Conservation (phyloP, 371 early-diverging fungal genomes). For the Mucor piriformis region DNA sequence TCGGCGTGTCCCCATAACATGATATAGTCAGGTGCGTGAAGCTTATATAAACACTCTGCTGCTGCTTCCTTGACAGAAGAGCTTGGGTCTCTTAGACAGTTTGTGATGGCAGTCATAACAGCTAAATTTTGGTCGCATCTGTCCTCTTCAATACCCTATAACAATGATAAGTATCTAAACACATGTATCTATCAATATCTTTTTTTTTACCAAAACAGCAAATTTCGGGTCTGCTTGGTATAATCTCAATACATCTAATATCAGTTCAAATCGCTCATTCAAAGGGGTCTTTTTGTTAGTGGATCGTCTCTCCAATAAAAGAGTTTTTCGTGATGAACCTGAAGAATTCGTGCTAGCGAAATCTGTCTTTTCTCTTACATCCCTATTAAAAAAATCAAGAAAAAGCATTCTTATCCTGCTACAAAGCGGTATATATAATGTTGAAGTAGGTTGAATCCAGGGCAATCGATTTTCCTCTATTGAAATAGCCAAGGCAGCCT, state of each 20-base stretch:
- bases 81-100: constrained; percentile 60
- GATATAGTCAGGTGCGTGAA: constrained; percentile 57
- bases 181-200: not conserved
- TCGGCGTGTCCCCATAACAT: constrained; percentile 58
- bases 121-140: constrained; percentile 59
- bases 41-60: constrained; percentile 63
- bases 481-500: constrained; percentile 67
- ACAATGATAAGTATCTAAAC: not conserved
- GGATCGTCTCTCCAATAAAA: constrained; percentile 19
- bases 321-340: constrained; percentile 12
- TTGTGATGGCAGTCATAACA: constrained; percentile 61
- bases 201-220: constrained; percentile 58
- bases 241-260: constrained; percentile 66
- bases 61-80: constrained; percentile 62
- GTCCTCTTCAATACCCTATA: constrained; percentile 24
- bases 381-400: constrained; percentile 46
- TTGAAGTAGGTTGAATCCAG: constrained; percentile 67
- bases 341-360: not conserved
- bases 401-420: constrained; percentile 65
- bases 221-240: constrained; percentile 69
- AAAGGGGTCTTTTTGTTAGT: constrained; percentile 30
- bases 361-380: constrained; percentile 24
- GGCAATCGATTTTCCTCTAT: constrained; percentile 62
- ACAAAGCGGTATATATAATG: constrained; percentile 62
- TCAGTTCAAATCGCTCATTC: constrained; percentile 64